Evolutionary conservation across 495 filamentous ascomycete species (phyloP).

Genomic region (Neurospora tetrasperma): DNA sequence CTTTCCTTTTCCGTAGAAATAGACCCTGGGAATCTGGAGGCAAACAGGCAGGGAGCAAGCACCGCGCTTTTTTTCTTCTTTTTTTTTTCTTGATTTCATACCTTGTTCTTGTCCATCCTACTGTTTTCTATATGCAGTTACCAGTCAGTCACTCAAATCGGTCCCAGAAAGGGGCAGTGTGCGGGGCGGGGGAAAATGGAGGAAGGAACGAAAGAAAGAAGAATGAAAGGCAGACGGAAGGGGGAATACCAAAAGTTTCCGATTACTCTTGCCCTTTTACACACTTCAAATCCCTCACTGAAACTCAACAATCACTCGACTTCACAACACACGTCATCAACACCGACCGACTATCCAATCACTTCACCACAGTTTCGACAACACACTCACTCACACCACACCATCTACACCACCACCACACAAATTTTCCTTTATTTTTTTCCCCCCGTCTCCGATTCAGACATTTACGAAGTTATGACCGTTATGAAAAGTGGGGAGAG

Average conservation of each 20-base stretch:
- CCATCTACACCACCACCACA: neutral
- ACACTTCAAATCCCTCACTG: neutral
- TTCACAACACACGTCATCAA: neutral
- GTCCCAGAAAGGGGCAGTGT: neutral
- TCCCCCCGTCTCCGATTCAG: neutral
- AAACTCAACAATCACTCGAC: neutral
- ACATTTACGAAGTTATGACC: neutral
- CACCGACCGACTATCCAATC: neutral
- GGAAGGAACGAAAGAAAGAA: neutral
- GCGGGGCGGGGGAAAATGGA: neutral
- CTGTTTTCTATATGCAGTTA: neutral
- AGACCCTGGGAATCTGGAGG: neutral
- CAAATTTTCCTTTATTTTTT: neutral
- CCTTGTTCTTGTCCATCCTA: neutral
- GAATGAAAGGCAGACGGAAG: neutral
- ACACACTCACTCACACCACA: neutral
- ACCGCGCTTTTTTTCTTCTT: neutral
- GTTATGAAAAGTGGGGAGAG: neutral
- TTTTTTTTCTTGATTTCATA: neutral
- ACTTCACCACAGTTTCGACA: neutral
- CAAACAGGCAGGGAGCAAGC: neutral
- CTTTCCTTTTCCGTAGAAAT: neutral
- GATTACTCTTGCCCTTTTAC: neutral
- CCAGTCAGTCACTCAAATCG: neutral
- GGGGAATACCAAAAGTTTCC: neutral